Base-by-base conservation (phyloP, 768 basidiomycete genomes). In the Hypholoma fasciculare region DNA sequence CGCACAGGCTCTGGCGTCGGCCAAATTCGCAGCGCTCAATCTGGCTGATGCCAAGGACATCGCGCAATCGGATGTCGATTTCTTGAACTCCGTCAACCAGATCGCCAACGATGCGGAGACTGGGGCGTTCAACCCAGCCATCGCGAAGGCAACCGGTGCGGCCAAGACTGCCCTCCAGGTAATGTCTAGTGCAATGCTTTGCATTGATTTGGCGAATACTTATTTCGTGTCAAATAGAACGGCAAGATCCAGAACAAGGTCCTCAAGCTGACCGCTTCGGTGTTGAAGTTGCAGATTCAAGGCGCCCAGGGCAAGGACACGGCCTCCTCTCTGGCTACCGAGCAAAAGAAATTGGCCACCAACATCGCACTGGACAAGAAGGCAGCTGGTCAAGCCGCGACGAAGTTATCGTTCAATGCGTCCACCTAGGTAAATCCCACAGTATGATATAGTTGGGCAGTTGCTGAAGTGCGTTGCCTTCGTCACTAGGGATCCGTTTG, bases 171-270 rank as follows among this genome's bases (percentile, higher is more conserved):
- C 59, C 23, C 59, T 60, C 2, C 55, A 56, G 55, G 55, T 56
- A 49, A 5, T 42, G 6, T 8, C 42, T 43, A 12, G 17, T 17
- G 20, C 16, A 27, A 46, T 26, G 27, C n/a, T 48, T 7, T 4
- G 16, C 17, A 9, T 47, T 36, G 30, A 36, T 40, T 14, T 8
- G 8, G 34, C 23, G 38, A 19, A 9, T 8, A 16, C 27, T 36
- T 55, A 13, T 40, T 17, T 30, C 6, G 30, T 5, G 30, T 34
- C 20, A n/a, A 17, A 44, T 49, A 60, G 59, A 60, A 60, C 42
- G 59, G 59, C 19, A 60, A 60, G 26, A 56, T 60, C 34, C 49
- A 60, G 54, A 60, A 60, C 54, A 60, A 60, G 37, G 59, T 60
- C 36, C 49, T 60, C 19, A 60, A 60, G 49, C 59, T 60, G 6